These are phyloP conservation scores for Nothophoma quercina DNA, from an alignment of 2,329 filamentous ascomycete genomes.

Conservation along the genomic window DNA sequence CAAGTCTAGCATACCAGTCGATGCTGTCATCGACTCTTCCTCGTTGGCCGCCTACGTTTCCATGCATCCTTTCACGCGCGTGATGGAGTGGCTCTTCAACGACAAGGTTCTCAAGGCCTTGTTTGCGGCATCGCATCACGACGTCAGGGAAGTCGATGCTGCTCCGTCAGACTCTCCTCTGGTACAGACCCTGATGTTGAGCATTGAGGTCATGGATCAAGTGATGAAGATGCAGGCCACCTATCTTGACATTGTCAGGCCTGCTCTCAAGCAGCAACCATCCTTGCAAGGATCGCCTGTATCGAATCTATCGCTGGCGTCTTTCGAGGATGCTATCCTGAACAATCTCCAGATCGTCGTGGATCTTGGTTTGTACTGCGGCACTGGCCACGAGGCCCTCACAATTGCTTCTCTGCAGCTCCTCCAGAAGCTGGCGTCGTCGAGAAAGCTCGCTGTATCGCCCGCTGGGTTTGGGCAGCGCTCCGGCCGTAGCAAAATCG, in stretches of 20 bases:
- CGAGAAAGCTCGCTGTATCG: constrained; percentile 77
- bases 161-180: constrained; percentile 80
- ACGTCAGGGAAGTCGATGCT: constrained; percentile 74
- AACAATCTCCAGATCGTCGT: constrained; percentile 81
- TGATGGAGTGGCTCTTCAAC: constrained; percentile 99
- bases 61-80: constrained; percentile 89
- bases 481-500: constrained; percentile 79
- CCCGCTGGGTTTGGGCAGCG: constrained; percentile 69
- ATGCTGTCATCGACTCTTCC: constrained; percentile 75
- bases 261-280: constrained; percentile 73
- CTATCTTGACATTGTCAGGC: constrained; percentile 87
- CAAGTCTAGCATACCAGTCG: constrained; percentile 76
- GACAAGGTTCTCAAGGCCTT: constrained; percentile 83
- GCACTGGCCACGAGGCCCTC: constrained; percentile 80
- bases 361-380: constrained; percentile 85
- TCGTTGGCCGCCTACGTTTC: constrained; percentile 81
- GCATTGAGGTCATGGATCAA: constrained; percentile 83
- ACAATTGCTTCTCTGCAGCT: constrained; percentile 82
- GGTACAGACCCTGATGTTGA: constrained; percentile 77
- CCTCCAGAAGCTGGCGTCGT: constrained; percentile 85
- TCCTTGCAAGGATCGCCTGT: constrained; percentile 68
- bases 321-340: constrained; percentile 89
- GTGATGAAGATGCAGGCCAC: constrained; percentile 89
- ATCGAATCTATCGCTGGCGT: constrained; percentile 78
- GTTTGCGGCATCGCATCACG: constrained; percentile 80